Percentiles rank a stretch among this genome's conserved stretches.
Conservation (phyloP, 768 basidiomycete species). For the Suillus alpinus region DNA sequence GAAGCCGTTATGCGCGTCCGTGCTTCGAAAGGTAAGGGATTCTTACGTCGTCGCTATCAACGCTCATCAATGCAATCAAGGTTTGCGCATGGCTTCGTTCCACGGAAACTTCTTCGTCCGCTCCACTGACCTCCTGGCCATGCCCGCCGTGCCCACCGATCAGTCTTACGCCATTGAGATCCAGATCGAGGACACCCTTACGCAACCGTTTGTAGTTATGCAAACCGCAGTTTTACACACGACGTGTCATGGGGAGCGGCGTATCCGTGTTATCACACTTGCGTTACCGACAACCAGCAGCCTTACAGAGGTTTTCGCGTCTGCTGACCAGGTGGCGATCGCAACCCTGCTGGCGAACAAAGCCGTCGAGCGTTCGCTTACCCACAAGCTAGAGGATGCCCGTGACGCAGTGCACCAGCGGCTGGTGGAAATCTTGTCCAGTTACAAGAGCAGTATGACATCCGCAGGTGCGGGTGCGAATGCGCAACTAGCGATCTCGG, state of each 20-base stretch:
- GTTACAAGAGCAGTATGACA: slow-evolving; percentile 97
- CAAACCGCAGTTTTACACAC: slow-evolving; percentile 96
- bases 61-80: slow-evolving; percentile 31
- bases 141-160: slow-evolving; percentile 95
- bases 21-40: slow-evolving; percentile 79
- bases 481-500: slow-evolving; percentile 87
- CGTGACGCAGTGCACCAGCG: slow-evolving; percentile 82
- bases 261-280: slow-evolving; percentile 87
- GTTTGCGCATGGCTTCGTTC: slow-evolving; percentile 95
- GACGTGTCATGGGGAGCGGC: slow-evolving; percentile 88
- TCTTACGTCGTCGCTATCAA: not conserved
- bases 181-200: slow-evolving; percentile 92
- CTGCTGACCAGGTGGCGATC: slow-evolving; percentile 86
- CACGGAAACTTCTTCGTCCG: slow-evolving; percentile 99
- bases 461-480: slow-evolving; percentile 90
- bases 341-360: slow-evolving; percentile 86
- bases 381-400: slow-evolving; percentile 86
- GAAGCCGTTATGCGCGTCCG: slow-evolving; percentile 98
- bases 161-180: slow-evolving; percentile 96
- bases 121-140: slow-evolving; percentile 92
- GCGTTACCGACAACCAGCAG: slow-evolving; percentile 87
- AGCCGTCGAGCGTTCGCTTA: slow-evolving; percentile 84
- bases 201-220: slow-evolving; percentile 86
- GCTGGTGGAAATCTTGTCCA: slow-evolving; percentile 77
- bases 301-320: slow-evolving; percentile 86